Percentiles rank a stretch among this genome's conserved stretches.
These are phyloP conservation scores for Phytophthora lateralis DNA, from an alignment of 352 stramenopile species.

Conservation along the genomic window DNA sequence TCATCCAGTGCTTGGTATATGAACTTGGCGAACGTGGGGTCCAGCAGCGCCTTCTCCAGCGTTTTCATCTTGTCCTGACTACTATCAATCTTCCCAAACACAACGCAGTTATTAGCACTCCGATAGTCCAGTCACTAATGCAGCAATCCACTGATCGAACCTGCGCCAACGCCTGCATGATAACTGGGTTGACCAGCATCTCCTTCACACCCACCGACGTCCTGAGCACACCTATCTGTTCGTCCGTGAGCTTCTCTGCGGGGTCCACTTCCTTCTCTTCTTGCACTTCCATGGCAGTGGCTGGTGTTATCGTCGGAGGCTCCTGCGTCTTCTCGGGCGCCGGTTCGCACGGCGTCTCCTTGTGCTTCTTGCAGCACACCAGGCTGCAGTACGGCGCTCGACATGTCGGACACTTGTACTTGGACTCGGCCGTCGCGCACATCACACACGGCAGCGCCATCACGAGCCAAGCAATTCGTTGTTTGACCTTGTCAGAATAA, in stretches of 20 bases:
- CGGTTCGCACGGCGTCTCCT: constrained; percentile 62
- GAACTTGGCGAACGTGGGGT: constrained; percentile 74
- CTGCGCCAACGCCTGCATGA: constrained; percentile 56
- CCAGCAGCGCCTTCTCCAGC: constrained; percentile 78
- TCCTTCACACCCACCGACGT: constrained; percentile 42
- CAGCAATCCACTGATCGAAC: constrained; percentile 27
- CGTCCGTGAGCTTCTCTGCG: constrained; percentile 47
- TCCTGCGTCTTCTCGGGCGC: constrained; percentile 20
- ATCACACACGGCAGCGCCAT: constrained; percentile 64
- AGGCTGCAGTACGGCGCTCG: constrained; percentile 76
- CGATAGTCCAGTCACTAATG: neutral
- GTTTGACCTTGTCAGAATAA: too few relatives aligned
- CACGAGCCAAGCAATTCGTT: neutral
- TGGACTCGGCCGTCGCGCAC: constrained; percentile 57
- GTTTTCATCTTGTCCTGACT: constrained; percentile 71
- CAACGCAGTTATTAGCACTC: neutral
- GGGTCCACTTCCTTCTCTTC: constrained; percentile 43
- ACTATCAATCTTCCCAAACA: constrained; percentile 58
- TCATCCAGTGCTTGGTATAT: constrained; percentile 80
- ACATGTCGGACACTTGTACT: constrained; percentile 87
- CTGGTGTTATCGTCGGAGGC: constrained; percentile 4
- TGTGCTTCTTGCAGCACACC: constrained; percentile 83
- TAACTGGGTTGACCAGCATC: constrained; percentile 52
- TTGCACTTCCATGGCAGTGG: constrained; percentile 25
- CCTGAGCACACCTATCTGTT: constrained; percentile 55